Evolutionary conservation across 108 stramenopile species (phyloP), one percentile per base, ranked within the genome.

Genomic region (Schizochytrium sp.): DNA sequence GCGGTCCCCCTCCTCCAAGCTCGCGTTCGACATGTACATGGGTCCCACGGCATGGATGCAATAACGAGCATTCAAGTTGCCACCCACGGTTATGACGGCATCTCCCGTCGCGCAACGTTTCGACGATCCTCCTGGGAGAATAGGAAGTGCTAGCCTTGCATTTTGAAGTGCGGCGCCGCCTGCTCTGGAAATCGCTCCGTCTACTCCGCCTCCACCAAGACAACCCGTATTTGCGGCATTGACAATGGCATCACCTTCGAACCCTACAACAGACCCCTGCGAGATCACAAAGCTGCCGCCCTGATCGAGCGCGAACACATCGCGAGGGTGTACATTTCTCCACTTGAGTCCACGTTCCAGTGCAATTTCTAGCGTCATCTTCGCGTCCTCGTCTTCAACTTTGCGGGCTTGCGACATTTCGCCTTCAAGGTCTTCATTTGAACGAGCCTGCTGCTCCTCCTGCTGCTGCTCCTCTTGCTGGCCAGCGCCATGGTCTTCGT

Each of bases 31-130:
- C 58, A 57, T n/a, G 87, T 95, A 97, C 89, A 93, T 91, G 5
- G 96, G 96, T 45, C 96, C 96, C n/a, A 97, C 96, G 21, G 96
- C 96, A 93, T 97, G 96, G 63, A 97, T 95, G 47, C 95, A 94
- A 88, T 93, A 92, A 3, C 90, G 88, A 18, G 92, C 92, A 19
- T 88, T 18, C 29, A 97, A 71, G 12, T 69, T 58, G 44, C 94
- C 96, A 53, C 94, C 95, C 0, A 72, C 95, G 21, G 95, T 96
- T 4, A 95, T 72, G 2, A 94, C 92, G 0, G 96, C 96, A 41
- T 89, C 72, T 44, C 95, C 96, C 3, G 94, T 95, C 0, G 47
- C 90, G 87, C 95, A 97, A 10, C 96, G 91, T 5, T 95, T 57
- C 28, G 87, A 72, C 72, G 19, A 19, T 5, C 23, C 41, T 12